These are phyloP conservation scores for Buddleja alternifolia DNA, from an alignment of 257 asterid genomes.

Conservation along the genomic window DNA sequence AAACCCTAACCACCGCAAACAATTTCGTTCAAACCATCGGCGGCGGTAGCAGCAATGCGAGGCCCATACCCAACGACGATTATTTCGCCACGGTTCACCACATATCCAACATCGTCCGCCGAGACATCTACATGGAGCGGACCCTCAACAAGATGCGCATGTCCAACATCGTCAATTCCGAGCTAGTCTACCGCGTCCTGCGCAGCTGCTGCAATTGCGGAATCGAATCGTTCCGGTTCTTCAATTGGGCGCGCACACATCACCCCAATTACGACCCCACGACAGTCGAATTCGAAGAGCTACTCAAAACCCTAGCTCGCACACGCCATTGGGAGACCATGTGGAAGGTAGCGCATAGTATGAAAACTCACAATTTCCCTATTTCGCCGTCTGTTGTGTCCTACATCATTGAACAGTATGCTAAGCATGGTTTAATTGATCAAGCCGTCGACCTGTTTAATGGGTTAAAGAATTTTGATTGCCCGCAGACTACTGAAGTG, in stretches of 20 bases:
- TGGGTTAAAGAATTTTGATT: constrained; percentile 66
- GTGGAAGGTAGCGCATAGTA: constrained; percentile 93
- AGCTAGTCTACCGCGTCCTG: constrained; percentile 81
- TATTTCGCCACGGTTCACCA: constrained; percentile 92
- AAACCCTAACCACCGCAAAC: constrained; percentile 36
- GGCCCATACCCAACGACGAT: constrained; percentile 70
- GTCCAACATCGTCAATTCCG: constrained; percentile 73
- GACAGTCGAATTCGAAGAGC: constrained; percentile 89
- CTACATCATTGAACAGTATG: constrained; percentile 88
- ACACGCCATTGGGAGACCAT: constrained; percentile 93
- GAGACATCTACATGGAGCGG: constrained; percentile 88
- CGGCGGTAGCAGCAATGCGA: constrained; percentile 23
- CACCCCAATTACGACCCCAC: constrained; percentile 93
- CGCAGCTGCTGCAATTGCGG: constrained; percentile 79
- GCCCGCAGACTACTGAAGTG: constrained; percentile 79
- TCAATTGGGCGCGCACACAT: constrained; percentile 87
- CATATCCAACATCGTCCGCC: constrained; percentile 89
- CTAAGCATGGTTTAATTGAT: constrained; percentile 75
- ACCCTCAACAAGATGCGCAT: constrained; percentile 89
- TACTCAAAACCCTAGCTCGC: constrained; percentile 74
- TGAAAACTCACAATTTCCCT: constrained; percentile 66
- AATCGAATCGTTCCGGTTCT: constrained; percentile 91
- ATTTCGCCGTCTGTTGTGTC: constrained; percentile 79
- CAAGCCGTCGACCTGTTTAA: constrained; percentile 92
- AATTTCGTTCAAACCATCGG: constrained; percentile 34